Percentiles rank a stretch among this genome's conserved stretches.
Conservation (phyloP, 2,329 filamentous ascomycete species). For the Alternaria gaisen region DNA sequence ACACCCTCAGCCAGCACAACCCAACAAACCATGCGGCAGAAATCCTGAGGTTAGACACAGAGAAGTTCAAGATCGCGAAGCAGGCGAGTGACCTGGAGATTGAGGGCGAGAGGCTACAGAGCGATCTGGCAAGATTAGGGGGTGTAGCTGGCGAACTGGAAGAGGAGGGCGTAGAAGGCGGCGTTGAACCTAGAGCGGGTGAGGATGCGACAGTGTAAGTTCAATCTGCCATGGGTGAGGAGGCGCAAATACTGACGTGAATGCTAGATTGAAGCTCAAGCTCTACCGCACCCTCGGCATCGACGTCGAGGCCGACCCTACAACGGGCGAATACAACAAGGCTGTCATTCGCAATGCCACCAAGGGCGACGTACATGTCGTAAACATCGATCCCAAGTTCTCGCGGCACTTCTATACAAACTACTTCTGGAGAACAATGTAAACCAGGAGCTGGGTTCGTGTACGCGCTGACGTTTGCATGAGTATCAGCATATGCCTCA, state of each 20-base stretch:
- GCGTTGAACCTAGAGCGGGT: conserved; percentile 59
- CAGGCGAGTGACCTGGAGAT: conserved; percentile 87
- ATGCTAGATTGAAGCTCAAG: conserved; percentile 76
- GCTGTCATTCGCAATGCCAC: conserved; percentile 85
- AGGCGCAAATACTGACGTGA: not conserved
- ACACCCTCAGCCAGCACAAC: conserved; percentile 78
- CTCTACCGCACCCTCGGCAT: conserved; percentile 92
- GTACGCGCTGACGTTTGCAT: not conserved
- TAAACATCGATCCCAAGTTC: conserved; percentile 93
- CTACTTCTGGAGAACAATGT: conserved; percentile 93
- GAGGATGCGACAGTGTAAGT: conserved; percentile 61
- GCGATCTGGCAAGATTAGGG: conserved; percentile 77
- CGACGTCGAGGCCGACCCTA: conserved; percentile 79
- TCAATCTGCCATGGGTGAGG: not conserved
- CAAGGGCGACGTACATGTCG: conserved; percentile 91
- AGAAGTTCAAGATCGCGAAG: conserved; percentile 96
- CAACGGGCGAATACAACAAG: conserved; percentile 81
- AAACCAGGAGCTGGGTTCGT: not conserved
- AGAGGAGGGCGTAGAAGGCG: conserved; percentile 84
- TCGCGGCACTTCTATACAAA: conserved; percentile 92
- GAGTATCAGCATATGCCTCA: no score
- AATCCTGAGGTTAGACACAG: conserved; percentile 87
- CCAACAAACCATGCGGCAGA: conserved; percentile 80
- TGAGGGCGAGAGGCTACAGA: conserved; percentile 89
- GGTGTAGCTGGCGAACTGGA: conserved; percentile 83